Base-by-base conservation (phyloP, 805 yeast species). In the Starmera quercuum region DNA sequence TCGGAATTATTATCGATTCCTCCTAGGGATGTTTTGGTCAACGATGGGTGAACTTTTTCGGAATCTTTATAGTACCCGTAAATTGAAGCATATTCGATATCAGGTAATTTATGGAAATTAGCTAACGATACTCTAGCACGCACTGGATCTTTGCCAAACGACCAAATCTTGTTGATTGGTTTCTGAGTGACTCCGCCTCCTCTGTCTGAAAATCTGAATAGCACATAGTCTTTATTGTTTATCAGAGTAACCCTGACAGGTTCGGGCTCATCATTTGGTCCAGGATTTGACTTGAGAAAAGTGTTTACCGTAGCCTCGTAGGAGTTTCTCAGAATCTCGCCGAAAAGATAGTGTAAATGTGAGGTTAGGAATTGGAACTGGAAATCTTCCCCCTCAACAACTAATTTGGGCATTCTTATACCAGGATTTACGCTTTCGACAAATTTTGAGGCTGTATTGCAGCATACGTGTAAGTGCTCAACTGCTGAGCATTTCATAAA, bases 321-420 rank as follows among this genome's bases (percentile, higher is more conserved):
- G 4, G 94, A 74, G 52, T 92, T 90, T 42, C 97, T 69, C 37
- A 92, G 59, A 24, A 90, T 78, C 56, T 90, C 97, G 16, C 95
- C 92, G 33, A 88, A 64, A 26, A 90, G 65, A 54, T 85, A 90
- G 47, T 83, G 87, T 43, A 92, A 63, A 61, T 90, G 97, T 4
- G 87, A 78, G 9, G 81, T 78, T 64, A 92, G 70, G 53, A 87
- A 90, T 31, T 87, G 92, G 55, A 92, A 85, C 13, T 67, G 67
- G 17, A 79, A 64, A 37, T 76, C 75, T 7, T 78, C 79, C 3
- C 95, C 96, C 38, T 81, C 83, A n/a, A 88, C 71, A 4, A 71
- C 64, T 29, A 90, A 54, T 35, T 78, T 76, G 0, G 98, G 97
- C 71, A 86, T 64, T 26, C 61, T 60, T 11, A 74, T 62, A 24